Conservation (phyloP, 78 protist genomes). For the Emiliania huxleyi region DNA sequence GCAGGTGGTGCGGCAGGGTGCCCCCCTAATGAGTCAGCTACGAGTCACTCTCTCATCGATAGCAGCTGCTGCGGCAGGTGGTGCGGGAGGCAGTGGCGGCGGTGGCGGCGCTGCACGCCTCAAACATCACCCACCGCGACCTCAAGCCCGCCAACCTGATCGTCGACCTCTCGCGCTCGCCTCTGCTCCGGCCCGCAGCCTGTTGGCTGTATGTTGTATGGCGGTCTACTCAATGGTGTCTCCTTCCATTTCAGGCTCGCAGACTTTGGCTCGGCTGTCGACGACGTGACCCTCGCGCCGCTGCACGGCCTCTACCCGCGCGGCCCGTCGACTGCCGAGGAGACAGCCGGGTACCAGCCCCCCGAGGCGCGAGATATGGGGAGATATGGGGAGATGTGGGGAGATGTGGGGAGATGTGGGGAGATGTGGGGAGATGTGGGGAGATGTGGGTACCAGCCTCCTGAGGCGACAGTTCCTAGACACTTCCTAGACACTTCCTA, state of each 20-base stretch:
- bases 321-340: background rate
- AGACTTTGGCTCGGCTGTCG: constrained; percentile 17
- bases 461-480: too few relatives aligned
- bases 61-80: background rate
- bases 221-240: background rate
- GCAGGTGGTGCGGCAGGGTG: background rate
- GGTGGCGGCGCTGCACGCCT: background rate
- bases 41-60: too few relatives aligned
- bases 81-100: background rate
- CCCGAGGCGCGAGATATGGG: too few relatives aligned
- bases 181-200: background rate
- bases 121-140: background rate
- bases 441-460: too few relatives aligned
- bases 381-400: too few relatives aligned
- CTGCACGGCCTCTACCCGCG: background rate
- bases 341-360: background rate
- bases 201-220: background rate
- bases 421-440: too few relatives aligned
- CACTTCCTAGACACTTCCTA: too few relatives aligned
- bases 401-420: too few relatives aligned
- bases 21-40: too few relatives aligned
- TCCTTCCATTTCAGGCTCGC: background rate
- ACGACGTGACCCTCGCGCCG: background rate
- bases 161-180: background rate
- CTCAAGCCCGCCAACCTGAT: background rate